A percentile compares a stretch with the other conserved stretches of the same genome.
phyloP scores from a whole-genome alignment of 495 filamentous ascomycete species.

The Talaromyces thailandensis region DNA sequence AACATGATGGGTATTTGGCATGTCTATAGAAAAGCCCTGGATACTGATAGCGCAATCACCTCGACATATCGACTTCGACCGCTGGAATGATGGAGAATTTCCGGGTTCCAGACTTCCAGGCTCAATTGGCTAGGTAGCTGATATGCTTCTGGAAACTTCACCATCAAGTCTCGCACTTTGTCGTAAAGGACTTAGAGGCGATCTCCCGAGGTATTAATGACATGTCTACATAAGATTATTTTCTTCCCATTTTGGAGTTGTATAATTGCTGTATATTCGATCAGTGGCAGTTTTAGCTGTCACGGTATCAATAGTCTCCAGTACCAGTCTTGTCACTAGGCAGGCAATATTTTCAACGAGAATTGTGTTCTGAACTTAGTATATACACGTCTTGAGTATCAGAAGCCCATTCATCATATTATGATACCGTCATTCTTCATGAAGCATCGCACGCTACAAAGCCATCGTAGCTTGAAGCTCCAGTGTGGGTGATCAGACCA shows the following conservation, averaged over 20 bases:
- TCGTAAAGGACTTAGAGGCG: not conserved
- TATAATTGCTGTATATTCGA: too few species aligned
- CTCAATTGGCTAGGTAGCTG: too few species aligned
- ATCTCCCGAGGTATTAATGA: not conserved
- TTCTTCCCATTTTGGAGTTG: not conserved
- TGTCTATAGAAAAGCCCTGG: not conserved
- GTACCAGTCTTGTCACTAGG: not conserved
- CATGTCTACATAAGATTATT: not conserved
- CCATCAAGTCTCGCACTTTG: not conserved
- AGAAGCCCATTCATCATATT: not conserved
- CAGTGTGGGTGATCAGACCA: slow-evolving; percentile 59
- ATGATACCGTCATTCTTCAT: not conserved
- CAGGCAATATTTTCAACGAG: not conserved
- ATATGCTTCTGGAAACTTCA: not conserved
- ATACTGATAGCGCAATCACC: not conserved
- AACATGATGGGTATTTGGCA: not conserved
- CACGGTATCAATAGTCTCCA: too few species aligned
- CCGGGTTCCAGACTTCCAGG: not conserved
- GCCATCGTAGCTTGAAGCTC: slow-evolving; percentile 49
- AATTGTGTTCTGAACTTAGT: not conserved
- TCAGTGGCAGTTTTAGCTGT: too few species aligned
- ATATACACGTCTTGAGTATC: not conserved
- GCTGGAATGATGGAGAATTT: not conserved
- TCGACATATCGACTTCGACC: not conserved
- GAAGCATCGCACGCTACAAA: slow-evolving; percentile 47